Evolutionary conservation across 306 rosid genomes (phyloP).

Genomic region (Delonix regia): DNA sequence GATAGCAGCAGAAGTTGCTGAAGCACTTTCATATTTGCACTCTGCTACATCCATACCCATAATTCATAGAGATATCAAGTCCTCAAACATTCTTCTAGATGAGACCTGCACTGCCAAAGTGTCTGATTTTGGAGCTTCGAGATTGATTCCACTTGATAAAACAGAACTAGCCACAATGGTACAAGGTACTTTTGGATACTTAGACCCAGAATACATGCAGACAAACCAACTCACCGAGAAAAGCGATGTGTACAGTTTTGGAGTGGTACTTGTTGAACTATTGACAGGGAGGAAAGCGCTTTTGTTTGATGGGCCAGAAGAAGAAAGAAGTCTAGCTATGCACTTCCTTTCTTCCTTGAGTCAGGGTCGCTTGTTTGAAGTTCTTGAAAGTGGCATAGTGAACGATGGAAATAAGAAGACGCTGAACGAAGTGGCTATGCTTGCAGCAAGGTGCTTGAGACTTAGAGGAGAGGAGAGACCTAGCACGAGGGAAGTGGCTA

Average conservation of each 20-base stretch:
- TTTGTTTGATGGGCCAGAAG: conserved; percentile 35
- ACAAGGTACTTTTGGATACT: conserved; percentile 55
- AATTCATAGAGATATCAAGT: conserved; percentile 47
- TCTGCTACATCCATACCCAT: conserved; percentile 42
- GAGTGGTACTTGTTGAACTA: conserved; percentile 50
- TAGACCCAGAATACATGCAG: conserved; percentile 49
- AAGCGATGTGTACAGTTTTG: conserved; percentile 62
- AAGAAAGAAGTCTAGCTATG: conserved; percentile 39
- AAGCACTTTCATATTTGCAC: conserved; percentile 39
- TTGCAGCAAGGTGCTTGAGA: conserved; percentile 10
- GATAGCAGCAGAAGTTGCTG: conserved; percentile 44
- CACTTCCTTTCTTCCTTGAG: conserved; percentile 41
- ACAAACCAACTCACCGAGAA: conserved; percentile 49
- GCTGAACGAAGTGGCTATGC: conserved; percentile 34
- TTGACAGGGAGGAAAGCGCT: conserved; percentile 46
- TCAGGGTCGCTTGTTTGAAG: conserved; percentile 29
- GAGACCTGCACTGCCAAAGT: conserved; percentile 1
- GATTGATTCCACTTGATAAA: conserved; percentile 51
- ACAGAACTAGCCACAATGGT: conserved; percentile 46
- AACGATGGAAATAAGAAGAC: conserved; percentile 27
- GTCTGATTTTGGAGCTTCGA: conserved; percentile 52
- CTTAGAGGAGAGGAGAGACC: conserved; percentile 50
- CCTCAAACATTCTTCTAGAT: conserved; percentile 48
- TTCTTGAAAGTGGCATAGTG: conserved; percentile 35
- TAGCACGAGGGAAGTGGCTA: conserved; percentile 52